Evolutionary conservation across 164 flowering plant species (phyloP).

Genomic region (Paratinospora sagittata): DNA sequence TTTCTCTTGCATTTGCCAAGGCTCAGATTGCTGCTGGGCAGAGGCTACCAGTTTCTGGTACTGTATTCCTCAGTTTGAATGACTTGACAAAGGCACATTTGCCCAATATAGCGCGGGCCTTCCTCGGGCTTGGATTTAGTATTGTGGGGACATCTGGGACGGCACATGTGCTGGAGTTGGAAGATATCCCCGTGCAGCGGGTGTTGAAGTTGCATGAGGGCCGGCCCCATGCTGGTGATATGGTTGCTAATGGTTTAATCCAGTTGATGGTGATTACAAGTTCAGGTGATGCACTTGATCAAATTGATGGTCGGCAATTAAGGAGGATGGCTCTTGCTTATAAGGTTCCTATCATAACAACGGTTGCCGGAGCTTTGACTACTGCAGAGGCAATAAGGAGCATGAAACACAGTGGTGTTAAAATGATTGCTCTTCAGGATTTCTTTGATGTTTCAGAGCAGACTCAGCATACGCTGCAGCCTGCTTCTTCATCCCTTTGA

Average conservation of each 20-base stretch:
- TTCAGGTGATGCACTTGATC: constrained; percentile 78
- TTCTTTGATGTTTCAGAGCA: constrained; percentile 36
- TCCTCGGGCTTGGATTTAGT: constrained; percentile 53
- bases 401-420: constrained; percentile 51
- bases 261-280: constrained; percentile 94
- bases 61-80: constrained; percentile 77
- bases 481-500: constrained; percentile 33
- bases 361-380: constrained; percentile 81
- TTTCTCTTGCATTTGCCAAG: constrained; percentile 77
- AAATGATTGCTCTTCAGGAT: constrained; percentile 83
- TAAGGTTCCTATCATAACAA: constrained; percentile 83
- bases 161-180: constrained; percentile 63
- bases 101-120: constrained; percentile 58
- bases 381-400: constrained; percentile 73
- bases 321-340: constrained; percentile 91
- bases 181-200: constrained; percentile 62
- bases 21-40: constrained; percentile 96
- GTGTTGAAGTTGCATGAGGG: constrained; percentile 94
- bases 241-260: constrained; percentile 79
- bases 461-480: constrained; percentile 32
- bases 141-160: constrained; percentile 81
- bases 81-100: constrained; percentile 78
- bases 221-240: constrained; percentile 86
- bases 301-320: constrained; percentile 69
- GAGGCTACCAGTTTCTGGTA: constrained; percentile 73